These are phyloP conservation scores for Leccinum variicolor DNA, from an alignment of 768 basidiomycete species.

Conservation along the genomic window DNA sequence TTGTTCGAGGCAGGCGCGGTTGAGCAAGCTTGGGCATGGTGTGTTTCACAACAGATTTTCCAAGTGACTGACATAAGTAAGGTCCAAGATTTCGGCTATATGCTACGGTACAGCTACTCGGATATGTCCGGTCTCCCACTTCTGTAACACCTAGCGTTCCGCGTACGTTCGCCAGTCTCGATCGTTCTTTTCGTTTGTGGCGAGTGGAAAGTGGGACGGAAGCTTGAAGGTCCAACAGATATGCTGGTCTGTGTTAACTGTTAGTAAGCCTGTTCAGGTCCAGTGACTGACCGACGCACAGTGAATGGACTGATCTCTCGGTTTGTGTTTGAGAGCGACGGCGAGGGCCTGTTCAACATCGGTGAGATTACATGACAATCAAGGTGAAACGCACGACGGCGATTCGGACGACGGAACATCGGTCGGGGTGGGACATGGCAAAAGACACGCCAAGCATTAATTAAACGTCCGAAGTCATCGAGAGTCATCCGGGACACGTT, in stretches of 20 bases:
- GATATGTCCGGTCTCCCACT: too few species aligned
- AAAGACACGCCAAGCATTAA: conserved; percentile 61
- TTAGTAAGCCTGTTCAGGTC: not conserved
- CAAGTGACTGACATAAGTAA: too few species aligned
- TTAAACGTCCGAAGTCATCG: conserved; percentile 60
- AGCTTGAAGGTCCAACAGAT: conserved; percentile 27
- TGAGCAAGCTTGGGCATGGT: too few species aligned
- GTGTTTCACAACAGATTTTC: too few species aligned
- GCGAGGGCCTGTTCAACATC: conserved; percentile 14
- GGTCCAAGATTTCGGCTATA: too few species aligned
- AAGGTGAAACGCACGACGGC: conserved; percentile 22
- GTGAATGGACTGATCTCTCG: conserved; percentile 20
- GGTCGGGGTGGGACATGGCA: conserved; percentile 4
- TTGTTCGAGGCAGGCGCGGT: too few species aligned
- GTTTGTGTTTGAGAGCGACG: conserved; percentile 25
- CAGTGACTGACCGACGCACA: conserved; percentile 10
- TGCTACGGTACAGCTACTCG: too few species aligned
- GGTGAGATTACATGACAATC: not conserved
- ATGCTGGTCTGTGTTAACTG: conserved; percentile 18
- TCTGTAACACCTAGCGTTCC: too few species aligned
- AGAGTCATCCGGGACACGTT: conserved; percentile 93
- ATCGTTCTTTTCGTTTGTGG: not conserved
- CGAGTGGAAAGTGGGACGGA: conserved; percentile 21
- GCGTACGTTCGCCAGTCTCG: conserved; percentile 26
- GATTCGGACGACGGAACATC: conserved; percentile 15